Evolutionary conservation across 352 stramenopile species (phyloP).

Genomic region (Thalassiosira ordinaria): DNA sequence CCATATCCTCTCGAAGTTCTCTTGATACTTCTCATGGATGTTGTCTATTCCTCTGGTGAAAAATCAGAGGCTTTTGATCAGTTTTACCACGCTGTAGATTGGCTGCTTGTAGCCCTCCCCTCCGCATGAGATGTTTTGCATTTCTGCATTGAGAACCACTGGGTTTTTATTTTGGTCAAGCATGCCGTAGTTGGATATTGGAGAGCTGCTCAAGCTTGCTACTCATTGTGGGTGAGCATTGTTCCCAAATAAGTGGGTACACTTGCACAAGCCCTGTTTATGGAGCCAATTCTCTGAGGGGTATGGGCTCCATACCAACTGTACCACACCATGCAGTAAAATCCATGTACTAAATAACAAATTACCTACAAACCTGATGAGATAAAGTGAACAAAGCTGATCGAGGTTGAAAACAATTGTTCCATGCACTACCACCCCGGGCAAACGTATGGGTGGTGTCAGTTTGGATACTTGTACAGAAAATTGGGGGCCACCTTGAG

Average conservation of each 20-base stretch:
- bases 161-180: neutral
- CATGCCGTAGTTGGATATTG: neutral
- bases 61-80: slow-evolving; percentile 4
- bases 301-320: too few species aligned
- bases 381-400: too few species aligned
- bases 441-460: too few species aligned
- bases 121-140: slow-evolving; percentile 1
- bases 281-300: too few species aligned
- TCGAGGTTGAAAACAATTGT: too few species aligned
- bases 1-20: neutral
- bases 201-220: neutral
- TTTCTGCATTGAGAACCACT: neutral
- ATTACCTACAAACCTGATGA: too few species aligned
- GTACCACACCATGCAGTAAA: too few species aligned
- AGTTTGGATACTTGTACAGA: too few species aligned
- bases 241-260: slow-evolving; percentile 1
- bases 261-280: neutral
- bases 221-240: neutral
- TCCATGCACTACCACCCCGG: too few species aligned
- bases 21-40: neutral
- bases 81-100: slow-evolving; percentile 18
- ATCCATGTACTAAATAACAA: too few species aligned
- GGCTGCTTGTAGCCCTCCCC: neutral
- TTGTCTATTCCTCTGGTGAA: neutral
- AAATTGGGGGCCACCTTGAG: too few species aligned